Evolutionary conservation across 2,329 filamentous ascomycete genomes (phyloP).

Genomic region (Fusarium burgessii): DNA sequence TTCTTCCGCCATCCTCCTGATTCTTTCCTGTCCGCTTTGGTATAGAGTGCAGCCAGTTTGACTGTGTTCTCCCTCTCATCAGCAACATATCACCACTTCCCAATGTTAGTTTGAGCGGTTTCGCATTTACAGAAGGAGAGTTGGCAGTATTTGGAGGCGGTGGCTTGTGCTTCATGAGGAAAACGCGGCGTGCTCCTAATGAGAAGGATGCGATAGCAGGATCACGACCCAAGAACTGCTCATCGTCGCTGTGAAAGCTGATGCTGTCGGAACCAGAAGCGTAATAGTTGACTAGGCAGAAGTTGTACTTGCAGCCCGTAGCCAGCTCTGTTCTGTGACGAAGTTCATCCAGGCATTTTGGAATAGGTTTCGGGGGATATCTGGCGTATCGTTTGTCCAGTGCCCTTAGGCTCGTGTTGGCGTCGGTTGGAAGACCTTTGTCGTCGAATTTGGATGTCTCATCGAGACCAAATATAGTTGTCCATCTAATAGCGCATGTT

Average conservation of each 20-base stretch:
- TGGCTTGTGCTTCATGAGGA: conserved; percentile 83
- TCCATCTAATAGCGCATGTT: conserved; percentile 52
- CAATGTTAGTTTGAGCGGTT: conserved; percentile 64
- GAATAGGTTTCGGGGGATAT: conserved; percentile 76
- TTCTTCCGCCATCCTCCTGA: conserved; percentile 70
- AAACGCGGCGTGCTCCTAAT: conserved; percentile 78
- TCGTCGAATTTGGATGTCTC: conserved; percentile 72
- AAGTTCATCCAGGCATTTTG: conserved; percentile 74
- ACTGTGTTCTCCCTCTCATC: conserved; percentile 81
- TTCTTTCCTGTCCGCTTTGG: conserved; percentile 78
- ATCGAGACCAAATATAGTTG: conserved; percentile 69
- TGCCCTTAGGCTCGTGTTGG: conserved; percentile 55
- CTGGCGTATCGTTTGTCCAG: conserved; percentile 65
- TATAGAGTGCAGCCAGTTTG: conserved; percentile 81
- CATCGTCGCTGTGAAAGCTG: conserved; percentile 83
- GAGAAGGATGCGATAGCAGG: conserved; percentile 82
- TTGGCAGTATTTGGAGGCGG: conserved; percentile 52
- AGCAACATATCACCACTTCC: conserved; percentile 81
- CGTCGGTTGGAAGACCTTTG: conserved; percentile 57
- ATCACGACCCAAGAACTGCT: conserved; percentile 76
- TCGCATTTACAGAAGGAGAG: conserved; percentile 44
- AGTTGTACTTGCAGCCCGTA: conserved; percentile 78
- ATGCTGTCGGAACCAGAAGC: conserved; percentile 82
- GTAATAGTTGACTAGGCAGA: conserved; percentile 87
- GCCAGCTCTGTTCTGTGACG: conserved; percentile 72